Conservation (phyloP, 352 stramenopile species). For the Pythium sp. region DNA sequence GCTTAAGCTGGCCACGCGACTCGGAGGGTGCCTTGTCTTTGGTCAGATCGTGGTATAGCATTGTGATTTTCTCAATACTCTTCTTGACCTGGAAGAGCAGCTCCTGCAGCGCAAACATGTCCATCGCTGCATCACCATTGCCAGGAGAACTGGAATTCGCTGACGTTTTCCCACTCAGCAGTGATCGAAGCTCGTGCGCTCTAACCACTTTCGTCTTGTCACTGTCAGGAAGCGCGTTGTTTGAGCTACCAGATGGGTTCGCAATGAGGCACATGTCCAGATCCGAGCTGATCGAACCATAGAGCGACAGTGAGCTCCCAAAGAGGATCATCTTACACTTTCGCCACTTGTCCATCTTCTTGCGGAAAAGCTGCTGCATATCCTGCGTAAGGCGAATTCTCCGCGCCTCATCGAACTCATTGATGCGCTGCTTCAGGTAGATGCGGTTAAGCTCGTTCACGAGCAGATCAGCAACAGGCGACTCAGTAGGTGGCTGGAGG, state of each 20-base stretch:
- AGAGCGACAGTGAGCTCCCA: slow-evolving; percentile 77
- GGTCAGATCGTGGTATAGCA: slow-evolving; percentile 32
- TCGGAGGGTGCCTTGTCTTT: slow-evolving; percentile 10
- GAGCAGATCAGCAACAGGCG: slow-evolving; percentile 19
- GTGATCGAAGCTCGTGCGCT: slow-evolving; percentile 37
- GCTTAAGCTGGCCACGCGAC: slow-evolving; percentile 18
- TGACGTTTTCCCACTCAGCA: slow-evolving; percentile 30
- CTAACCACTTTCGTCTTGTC: slow-evolving; percentile 18
- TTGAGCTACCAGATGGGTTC: slow-evolving; percentile 3
- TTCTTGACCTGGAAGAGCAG: slow-evolving; percentile 42
- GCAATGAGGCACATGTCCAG: slow-evolving; percentile 72
- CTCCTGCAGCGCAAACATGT: slow-evolving; percentile 36
- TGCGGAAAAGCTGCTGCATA: slow-evolving; percentile 44
- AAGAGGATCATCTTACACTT: slow-evolving; percentile 58
- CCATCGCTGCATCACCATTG: slow-evolving; percentile 11
- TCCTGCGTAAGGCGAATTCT: slow-evolving; percentile 36
- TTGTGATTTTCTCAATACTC: slow-evolving; percentile 45
- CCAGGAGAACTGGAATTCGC: slow-evolving; percentile 1
- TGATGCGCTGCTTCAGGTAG: slow-evolving; percentile 43
- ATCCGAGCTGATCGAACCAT: slow-evolving; percentile 67
- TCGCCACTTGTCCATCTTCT: slow-evolving; percentile 45
- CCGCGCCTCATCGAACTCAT: slow-evolving; percentile 37
- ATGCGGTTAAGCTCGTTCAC: slow-evolving; percentile 36
- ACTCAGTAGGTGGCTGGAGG: not conserved
- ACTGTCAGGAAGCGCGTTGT: not conserved